A percentile compares a stretch with the other conserved stretches of the same genome.
Conservation (phyloP, 345 rosid genomes). For the Eucalyptus pumila region DNA sequence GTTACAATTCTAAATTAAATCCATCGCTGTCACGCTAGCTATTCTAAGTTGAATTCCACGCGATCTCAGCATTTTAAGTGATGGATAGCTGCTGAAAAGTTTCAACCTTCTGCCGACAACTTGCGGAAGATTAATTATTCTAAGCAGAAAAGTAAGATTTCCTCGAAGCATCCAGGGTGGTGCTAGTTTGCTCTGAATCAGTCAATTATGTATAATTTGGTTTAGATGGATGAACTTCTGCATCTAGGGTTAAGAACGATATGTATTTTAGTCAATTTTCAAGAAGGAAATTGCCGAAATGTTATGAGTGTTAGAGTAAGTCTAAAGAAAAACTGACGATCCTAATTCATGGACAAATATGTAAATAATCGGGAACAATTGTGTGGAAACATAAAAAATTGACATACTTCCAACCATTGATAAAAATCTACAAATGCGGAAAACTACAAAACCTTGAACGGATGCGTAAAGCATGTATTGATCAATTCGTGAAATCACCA, state of each 20-base stretch:
- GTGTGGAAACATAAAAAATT: no score
- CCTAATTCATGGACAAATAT: no score
- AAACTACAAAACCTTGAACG: no score
- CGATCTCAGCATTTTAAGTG: background rate
- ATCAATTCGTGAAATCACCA: no score
- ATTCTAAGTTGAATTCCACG: background rate
- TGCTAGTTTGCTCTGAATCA: background rate
- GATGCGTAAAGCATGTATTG: no score
- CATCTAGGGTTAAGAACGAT: background rate
- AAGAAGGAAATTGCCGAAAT: background rate
- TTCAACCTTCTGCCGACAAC: background rate
- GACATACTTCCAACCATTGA: no score
- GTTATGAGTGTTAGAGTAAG: no score
- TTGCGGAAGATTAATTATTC: background rate
- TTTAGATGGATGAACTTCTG: background rate
- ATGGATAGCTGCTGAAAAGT: background rate
- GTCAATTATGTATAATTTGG: background rate
- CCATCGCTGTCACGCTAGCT: background rate
- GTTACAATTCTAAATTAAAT: background rate
- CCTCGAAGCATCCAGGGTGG: background rate
- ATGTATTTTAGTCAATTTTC: background rate
- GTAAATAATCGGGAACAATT: no score
- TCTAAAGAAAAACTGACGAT: no score
- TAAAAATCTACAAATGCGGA: no score
- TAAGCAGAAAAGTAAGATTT: background rate